Evolutionary conservation across 768 basidiomycete genomes (phyloP).

Genomic region (Bullera alba): DNA sequence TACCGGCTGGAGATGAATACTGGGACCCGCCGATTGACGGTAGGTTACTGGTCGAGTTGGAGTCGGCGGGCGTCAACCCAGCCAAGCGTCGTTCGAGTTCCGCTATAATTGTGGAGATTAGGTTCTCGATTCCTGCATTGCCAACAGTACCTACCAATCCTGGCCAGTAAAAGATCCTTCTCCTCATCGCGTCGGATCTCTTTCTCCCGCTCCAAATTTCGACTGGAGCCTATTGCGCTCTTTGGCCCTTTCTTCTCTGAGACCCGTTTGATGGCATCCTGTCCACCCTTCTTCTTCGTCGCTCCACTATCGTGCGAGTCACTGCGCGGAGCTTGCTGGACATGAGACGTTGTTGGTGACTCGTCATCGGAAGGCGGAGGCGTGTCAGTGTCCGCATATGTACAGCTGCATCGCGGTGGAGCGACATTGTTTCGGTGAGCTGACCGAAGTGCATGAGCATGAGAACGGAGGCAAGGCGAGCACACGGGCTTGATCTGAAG

Average conservation of each 20-base stretch:
- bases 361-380: background rate
- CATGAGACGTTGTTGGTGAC: background rate
- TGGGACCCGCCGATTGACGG: no score
- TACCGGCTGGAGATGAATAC: no score
- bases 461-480: constrained; percentile 33
- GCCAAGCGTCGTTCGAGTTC: constrained; percentile 13
- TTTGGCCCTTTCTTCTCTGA: background rate
- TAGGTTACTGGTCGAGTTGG: constrained; percentile 2
- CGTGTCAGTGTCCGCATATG: constrained; percentile 27
- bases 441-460: constrained; percentile 36
- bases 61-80: constrained; percentile 5
- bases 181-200: constrained; percentile 22
- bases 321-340: background rate
- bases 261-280: background rate
- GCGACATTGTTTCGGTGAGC: constrained; percentile 24
- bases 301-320: background rate
- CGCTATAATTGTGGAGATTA: constrained; percentile 12
- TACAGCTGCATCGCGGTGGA: constrained; percentile 24
- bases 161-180: constrained; percentile 21
- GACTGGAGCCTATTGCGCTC: constrained; percentile 4
- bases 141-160: constrained; percentile 19
- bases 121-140: background rate
- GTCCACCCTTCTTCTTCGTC: constrained; percentile 5
- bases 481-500: constrained; percentile 21
- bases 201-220: constrained; percentile 12